phyloP scores from a whole-genome alignment of 164 flowering plant species.

The Tinospora cordifolia region DNA sequence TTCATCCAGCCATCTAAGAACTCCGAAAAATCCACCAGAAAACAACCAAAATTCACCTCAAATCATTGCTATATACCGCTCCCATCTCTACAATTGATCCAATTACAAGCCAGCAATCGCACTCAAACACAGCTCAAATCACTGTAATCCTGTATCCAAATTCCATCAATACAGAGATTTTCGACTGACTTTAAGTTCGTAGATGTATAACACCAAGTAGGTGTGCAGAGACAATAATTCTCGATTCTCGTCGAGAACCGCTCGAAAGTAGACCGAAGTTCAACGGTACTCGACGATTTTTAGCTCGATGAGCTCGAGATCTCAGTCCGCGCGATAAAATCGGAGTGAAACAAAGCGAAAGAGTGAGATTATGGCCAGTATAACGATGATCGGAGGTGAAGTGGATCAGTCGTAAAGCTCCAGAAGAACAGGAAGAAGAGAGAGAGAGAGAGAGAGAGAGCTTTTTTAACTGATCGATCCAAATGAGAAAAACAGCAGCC shows the following conservation, averaged over 20 bases:
- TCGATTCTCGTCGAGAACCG: background rate
- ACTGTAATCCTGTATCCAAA: constrained; percentile 1
- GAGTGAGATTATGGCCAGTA: constrained; percentile 17
- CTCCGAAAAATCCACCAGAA: constrained; percentile 10
- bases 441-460: constrained; percentile 17
- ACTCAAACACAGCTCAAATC: background rate
- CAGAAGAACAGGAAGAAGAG: constrained; percentile 12
- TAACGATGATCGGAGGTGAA: constrained; percentile 22
- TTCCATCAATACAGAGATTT: background rate
- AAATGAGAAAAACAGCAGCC: background rate
- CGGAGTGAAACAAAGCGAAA: constrained; percentile 11
- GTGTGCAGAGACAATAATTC: constrained; percentile 1
- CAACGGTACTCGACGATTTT: constrained; percentile 16
- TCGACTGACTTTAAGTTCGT: background rate
- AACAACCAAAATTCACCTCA: constrained; percentile 13
- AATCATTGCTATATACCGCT: constrained; percentile 3
- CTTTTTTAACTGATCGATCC: constrained; percentile 12
- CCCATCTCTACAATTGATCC: constrained; percentile 14
- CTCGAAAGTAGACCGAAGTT: constrained; percentile 8
- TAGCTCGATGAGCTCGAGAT: constrained; percentile 14
- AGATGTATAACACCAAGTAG: background rate
- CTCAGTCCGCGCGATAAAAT: constrained; percentile 12
- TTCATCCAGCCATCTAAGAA: constrained; percentile 18
- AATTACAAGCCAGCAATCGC: background rate
- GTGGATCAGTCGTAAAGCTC: constrained; percentile 24